Evolutionary conservation across 2,329 filamentous ascomycete genomes (phyloP).

Genomic region (Parasarocladium wereldwijsianum): DNA sequence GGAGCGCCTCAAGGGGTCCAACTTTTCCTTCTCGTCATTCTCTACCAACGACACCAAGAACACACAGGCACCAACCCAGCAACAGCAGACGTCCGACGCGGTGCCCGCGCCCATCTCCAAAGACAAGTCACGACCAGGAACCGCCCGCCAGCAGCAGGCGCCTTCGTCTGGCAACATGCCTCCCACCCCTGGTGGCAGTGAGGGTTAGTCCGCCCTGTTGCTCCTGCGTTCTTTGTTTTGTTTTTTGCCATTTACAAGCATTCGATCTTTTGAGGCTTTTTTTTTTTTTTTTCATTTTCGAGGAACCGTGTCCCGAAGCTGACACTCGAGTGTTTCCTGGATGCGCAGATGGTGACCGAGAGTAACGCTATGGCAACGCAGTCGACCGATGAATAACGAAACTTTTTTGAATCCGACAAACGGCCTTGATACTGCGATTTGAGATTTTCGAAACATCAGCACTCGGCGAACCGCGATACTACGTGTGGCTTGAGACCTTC

Average conservation of each 20-base stretch:
- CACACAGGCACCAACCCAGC: conserved; percentile 11
- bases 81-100: conserved; percentile 9
- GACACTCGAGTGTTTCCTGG: conserved; percentile 4
- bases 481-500: too few relatives aligned
- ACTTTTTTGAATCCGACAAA: too few relatives aligned
- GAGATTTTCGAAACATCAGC: too few relatives aligned
- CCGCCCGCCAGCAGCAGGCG: conserved; percentile 34
- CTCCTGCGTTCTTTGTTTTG: neutral
- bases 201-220: conserved; percentile 40
- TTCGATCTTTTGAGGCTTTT: conserved; percentile 10
- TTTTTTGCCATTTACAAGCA: neutral
- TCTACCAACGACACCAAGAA: conserved; percentile 6
- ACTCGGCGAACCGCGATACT: too few relatives aligned
- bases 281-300: conserved; percentile 9
- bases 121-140: conserved; percentile 37
- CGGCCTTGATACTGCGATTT: too few relatives aligned
- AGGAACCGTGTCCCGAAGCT: conserved; percentile 4
- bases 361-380: conserved; percentile 4
- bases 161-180: conserved; percentile 42
- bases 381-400: conserved; percentile 3
- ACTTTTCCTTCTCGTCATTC: conserved; percentile 6
- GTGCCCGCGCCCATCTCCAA: conserved; percentile 15
- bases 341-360: conserved; percentile 8
- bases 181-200: conserved; percentile 44
- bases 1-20: conserved; percentile 45